phyloP scores from a whole-genome alignment of 495 filamentous ascomycete species.

The Pyrenopolyporus hunteri region DNA sequence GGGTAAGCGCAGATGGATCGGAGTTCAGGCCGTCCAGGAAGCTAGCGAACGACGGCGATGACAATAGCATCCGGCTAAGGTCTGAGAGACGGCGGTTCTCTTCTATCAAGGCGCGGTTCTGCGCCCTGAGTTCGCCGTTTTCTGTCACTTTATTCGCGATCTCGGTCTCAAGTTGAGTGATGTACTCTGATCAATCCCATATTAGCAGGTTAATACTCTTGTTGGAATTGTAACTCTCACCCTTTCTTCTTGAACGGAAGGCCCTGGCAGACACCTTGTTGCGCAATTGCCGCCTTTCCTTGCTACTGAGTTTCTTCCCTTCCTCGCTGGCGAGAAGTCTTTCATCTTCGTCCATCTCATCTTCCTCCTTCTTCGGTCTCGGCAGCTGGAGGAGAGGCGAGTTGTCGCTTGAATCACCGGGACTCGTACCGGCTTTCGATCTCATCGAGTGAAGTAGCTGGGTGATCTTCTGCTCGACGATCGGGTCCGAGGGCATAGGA shows the following conservation, averaged over 20 bases:
- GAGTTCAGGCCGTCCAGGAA: conserved; percentile 77
- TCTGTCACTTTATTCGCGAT: conserved; percentile 75
- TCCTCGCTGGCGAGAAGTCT: conserved; percentile 90
- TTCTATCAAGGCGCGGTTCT: conserved; percentile 75
- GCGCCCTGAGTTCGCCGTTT: conserved; percentile 68
- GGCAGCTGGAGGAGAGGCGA: conserved; percentile 62
- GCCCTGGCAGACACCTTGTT: conserved; percentile 98
- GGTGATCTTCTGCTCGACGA: conserved; percentile 84
- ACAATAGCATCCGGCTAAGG: conserved; percentile 80
- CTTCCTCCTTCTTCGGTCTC: conserved; percentile 79
- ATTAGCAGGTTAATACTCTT: conserved; percentile 53
- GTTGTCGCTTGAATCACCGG: conserved; percentile 57
- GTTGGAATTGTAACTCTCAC: conserved; percentile 57
- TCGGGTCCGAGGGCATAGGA: conserved; percentile 62
- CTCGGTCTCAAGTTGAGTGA: conserved; percentile 86
- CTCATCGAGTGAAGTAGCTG: conserved; percentile 85
- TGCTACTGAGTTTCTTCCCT: conserved; percentile 94
- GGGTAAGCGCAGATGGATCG: conserved; percentile 48
- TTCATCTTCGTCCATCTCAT: conserved; percentile 99
- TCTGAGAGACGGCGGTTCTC: conserved; percentile 81
- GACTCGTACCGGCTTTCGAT: conserved; percentile 58
- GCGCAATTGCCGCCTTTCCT: conserved; percentile 89
- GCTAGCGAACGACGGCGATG: conserved; percentile 81
- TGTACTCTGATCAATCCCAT: conserved; percentile 80
- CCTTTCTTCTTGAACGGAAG: conserved; percentile 94